Evolutionary conservation across 108 stramenopile species (phyloP).

Genomic region (Skeletonema tropicum): DNA sequence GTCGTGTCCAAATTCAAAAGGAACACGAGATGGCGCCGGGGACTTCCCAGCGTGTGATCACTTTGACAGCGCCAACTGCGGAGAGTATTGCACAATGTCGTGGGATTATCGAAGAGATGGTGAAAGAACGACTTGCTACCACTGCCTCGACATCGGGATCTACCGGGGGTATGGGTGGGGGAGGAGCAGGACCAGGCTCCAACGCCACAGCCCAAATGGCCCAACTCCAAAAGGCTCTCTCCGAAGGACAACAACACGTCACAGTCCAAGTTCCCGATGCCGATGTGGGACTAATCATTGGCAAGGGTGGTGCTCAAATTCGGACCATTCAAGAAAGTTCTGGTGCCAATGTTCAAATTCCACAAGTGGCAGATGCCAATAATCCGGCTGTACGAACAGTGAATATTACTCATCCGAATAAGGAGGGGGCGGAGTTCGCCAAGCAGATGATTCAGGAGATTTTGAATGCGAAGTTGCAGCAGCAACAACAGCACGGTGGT

Average conservation of each 20-base stretch:
- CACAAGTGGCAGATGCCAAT: slow-evolving; percentile 75
- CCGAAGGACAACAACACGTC: slow-evolving; percentile 75
- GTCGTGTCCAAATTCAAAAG: slow-evolving; percentile 41
- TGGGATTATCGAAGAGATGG: slow-evolving; percentile 83
- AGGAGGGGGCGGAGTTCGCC: slow-evolving; percentile 76
- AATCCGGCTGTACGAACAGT: slow-evolving; percentile 70
- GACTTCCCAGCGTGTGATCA: slow-evolving; percentile 80
- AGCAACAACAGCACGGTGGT: slow-evolving; percentile 26
- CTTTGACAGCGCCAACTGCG: slow-evolving; percentile 72
- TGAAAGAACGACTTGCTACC: slow-evolving; percentile 65
- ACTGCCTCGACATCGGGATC: slow-evolving; percentile 22
- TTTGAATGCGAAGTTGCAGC: slow-evolving; percentile 26
- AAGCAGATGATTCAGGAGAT: slow-evolving; percentile 67
- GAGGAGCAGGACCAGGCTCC: slow-evolving; percentile 27
- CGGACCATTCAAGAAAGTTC: slow-evolving; percentile 90
- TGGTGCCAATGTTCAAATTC: slow-evolving; percentile 94
- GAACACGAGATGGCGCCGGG: slow-evolving; percentile 87
- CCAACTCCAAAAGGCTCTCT: slow-evolving; percentile 72
- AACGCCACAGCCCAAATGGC: slow-evolving; percentile 53
- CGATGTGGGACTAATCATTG: slow-evolving; percentile 97
- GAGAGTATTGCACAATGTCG: slow-evolving; percentile 76
- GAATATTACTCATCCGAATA: slow-evolving; percentile 82
- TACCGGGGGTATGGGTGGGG: slow-evolving; percentile 5
- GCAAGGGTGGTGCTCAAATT: slow-evolving; percentile 94
- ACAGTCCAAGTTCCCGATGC: slow-evolving; percentile 84